Conservation (phyloP, 495 filamentous ascomycete genomes). For the Penicilliopsis zonata region DNA sequence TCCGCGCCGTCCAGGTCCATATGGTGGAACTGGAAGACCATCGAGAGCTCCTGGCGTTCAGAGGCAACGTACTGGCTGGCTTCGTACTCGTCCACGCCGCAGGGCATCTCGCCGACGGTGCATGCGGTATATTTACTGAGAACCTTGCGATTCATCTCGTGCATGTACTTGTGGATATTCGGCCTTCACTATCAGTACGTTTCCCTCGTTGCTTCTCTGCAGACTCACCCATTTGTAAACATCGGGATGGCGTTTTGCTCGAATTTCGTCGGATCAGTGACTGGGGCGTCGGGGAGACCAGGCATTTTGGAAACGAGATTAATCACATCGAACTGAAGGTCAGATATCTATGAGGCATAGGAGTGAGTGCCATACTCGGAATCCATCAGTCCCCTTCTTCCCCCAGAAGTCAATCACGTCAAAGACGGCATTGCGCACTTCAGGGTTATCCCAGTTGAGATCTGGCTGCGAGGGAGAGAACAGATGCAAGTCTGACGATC, state of each 20-base stretch:
- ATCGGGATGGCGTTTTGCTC: constrained; percentile 34
- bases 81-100: constrained; percentile 33
- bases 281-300: constrained; percentile 42
- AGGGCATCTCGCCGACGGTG: constrained; percentile 57
- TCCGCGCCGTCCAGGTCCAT: constrained; percentile 8
- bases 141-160: constrained; percentile 45
- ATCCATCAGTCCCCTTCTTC: constrained; percentile 47
- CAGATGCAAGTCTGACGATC: constrained; percentile 36
- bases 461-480: constrained; percentile 53
- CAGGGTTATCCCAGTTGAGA: constrained; percentile 56
- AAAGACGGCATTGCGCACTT: constrained; percentile 45
- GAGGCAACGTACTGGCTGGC: constrained; percentile 37
- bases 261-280: constrained; percentile 23
- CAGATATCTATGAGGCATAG: not conserved
- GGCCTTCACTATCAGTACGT: constrained; percentile 16
- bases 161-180: constrained; percentile 46
- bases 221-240: constrained; percentile 37
- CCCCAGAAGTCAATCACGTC: constrained; percentile 56
- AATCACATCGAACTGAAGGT: constrained; percentile 38
- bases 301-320: constrained; percentile 49
- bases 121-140: constrained; percentile 46
- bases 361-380: constrained; percentile 22
- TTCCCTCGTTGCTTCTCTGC: not conserved
- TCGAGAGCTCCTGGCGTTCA: constrained; percentile 41
- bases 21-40: constrained; percentile 54